Evolutionary conservation across 257 asterid species (phyloP), one percentile per base, ranked within the genome.

Genomic region (Penstemon davidsonii): DNA sequence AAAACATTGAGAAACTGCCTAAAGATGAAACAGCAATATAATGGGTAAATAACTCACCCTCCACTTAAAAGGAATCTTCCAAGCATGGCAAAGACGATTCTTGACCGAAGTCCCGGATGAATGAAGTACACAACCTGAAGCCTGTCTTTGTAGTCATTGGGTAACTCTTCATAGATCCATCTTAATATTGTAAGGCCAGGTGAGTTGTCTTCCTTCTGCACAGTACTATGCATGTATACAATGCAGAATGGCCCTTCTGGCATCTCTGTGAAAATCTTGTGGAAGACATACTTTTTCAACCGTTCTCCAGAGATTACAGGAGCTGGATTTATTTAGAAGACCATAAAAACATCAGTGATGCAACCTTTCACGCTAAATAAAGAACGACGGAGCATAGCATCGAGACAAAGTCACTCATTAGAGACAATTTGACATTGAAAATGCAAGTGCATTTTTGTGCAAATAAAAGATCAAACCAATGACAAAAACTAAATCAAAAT

Each of bases 101-200:
- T 85, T 42, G 99, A 88, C 55, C 85, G 80, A 5, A 90, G 80
- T 60, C 99, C 99, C 4, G 97, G 99, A 84, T 93, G 99, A 67
- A 93, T 52, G 64, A 93, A 93, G 84, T 93, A 93, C 37, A 90
- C 86, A 70, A 78, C 86, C 70, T 83, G 87, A 76, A 93, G 96
- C 86, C 96, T 83, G 68, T 83, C 92, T 84, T 93, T 93, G 73
- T 63, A 80, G 60, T 87, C 88, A 33, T 80, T 25, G 13, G 96
- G 97, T 12, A 90, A 79, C 54, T 80, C 97, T 78, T 93, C 99
- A 10, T 93, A 93, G 37, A 93, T 88, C 99, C 99, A 93, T 79
- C 97, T 80, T 77, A 93, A 79, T 49, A 90, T 84, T 18, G 92
- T 88, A 66, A 90, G 63, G 45, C 99, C 99, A 25, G 99, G 99